Percentiles rank a stretch among this genome's conserved stretches.
phyloP scores from a whole-genome alignment of 805 yeast species.

The Nakazawaea ernobii region DNA sequence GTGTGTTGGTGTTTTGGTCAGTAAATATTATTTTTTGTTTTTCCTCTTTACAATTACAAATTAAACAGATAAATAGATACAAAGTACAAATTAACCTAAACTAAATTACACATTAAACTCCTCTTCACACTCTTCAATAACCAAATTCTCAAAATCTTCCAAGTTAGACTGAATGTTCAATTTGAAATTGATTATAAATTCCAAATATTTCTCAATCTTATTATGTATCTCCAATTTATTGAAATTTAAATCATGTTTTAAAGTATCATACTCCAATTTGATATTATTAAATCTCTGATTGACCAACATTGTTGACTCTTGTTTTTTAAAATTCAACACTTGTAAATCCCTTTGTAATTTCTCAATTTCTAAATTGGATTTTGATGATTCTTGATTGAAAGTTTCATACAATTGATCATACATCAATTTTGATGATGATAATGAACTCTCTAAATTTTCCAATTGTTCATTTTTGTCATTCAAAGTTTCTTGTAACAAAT shows the following conservation, averaged over 20 bases:
- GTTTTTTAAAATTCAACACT: slow-evolving; percentile 17
- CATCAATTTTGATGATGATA: slow-evolving; percentile 42
- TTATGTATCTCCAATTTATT: slow-evolving; percentile 44
- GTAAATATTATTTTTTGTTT: too few relatives aligned
- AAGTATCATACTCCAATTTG: slow-evolving; percentile 46
- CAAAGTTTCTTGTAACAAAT: slow-evolving; percentile 47
- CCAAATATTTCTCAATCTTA: slow-evolving; percentile 52
- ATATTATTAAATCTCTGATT: slow-evolving; percentile 40
- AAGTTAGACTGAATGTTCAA: slow-evolving; percentile 58
- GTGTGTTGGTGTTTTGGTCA: not conserved
- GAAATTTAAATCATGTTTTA: slow-evolving; percentile 38
- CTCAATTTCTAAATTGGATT: slow-evolving; percentile 61
- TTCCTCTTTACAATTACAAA: not conserved
- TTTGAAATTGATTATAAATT: slow-evolving; percentile 58
- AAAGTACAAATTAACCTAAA: slow-evolving; percentile 3
- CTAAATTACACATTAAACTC: slow-evolving; percentile 12
- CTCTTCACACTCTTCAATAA: slow-evolving; percentile 30
- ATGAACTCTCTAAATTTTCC: slow-evolving; percentile 52
- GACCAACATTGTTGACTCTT: slow-evolving; percentile 14
- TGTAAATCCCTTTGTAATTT: slow-evolving; percentile 54
- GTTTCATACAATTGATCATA: slow-evolving; percentile 53
- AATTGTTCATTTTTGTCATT: slow-evolving; percentile 50
- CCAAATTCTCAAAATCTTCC: slow-evolving; percentile 49
- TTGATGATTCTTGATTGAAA: slow-evolving; percentile 44
- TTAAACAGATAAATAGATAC: too few relatives aligned